Evolutionary conservation across 2,329 filamentous ascomycete genomes (phyloP), one percentile per base, ranked within the genome.

Genomic region (Talaromyces sp.): DNA sequence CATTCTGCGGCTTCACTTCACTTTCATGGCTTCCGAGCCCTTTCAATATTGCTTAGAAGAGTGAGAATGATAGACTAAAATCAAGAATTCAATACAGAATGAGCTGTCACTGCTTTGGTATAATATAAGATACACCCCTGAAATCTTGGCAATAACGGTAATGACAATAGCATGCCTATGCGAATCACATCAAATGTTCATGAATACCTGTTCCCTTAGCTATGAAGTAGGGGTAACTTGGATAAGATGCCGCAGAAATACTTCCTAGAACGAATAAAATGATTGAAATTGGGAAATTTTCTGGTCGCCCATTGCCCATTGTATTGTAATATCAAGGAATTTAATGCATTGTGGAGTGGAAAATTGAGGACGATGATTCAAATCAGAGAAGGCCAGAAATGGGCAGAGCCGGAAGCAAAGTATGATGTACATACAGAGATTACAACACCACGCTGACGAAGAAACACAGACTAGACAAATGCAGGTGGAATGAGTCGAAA

Each of bases 171-270:
- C 27, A 67, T 73, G 87, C 77, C 93, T 92, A 97, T 64, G 93
- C 91, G 41, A 91, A 70, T 8, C 92, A 77, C 77, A 97, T 95
- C 71, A 91, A 86, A 77, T 88, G 90, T 81, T 97, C 93, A 77
- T 96, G 92, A 81, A 86, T 64, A 84, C 87, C 58, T n/a, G 92
- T 78, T 62, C 85, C 87, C 70, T 86, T 87, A 62, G 97, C 89
- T 60, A 97, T 89, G 50, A 85, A 86, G 59, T 86, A 83, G 35
- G 92, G 86, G 67, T 90, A 93, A 43, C 90, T 79, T 69, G 96
- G 82, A 63, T 93, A 87, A 43, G 90, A 84, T 47, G 83, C 82
- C 69, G 96, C 91, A 74, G 96, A 94, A 63, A 90, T 73, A 41
- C 89, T 89, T 61, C 90, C 87, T 59, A 93, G 75, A 19, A 84